Base-by-base conservation (phyloP, 2,329 filamentous ascomycete species). In the Fusarium domesticum region DNA sequence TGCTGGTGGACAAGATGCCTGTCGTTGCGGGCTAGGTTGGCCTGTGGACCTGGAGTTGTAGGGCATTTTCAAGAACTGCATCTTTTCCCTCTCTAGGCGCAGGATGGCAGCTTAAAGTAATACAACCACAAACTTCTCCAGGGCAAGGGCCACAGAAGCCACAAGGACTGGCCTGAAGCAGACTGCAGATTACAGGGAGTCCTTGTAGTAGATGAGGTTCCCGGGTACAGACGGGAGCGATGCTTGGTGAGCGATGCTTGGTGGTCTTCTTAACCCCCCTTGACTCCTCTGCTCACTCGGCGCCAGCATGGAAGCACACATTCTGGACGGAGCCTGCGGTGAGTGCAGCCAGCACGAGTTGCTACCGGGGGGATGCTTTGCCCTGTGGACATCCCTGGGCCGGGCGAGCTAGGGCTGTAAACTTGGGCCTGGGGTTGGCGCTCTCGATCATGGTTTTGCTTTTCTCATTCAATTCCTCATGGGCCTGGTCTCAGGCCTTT, bases 1-100 rank as follows among this genome's bases (percentile, higher is more conserved):
- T 28, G 43, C 46, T 51, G 45, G 46, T 40, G 46, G 35, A n/a
- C n/a, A n/a, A n/a, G n/a, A n/a, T 42, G 39, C 37, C 38, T 50
- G 47, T 37, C 43, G 39, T 35, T 38, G 36, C 39, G 43, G 35
- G 39, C 35, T 37, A 32, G 47, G 23, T 33, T 39, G 46, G 42
- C 46, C n/a, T n/a, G 32, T n/a, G n/a, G n/a, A n/a, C n/a, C 23
- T 28, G 23, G 20, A 28, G 23, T 28, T 28, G 23, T 28, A 28
- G 23, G 23, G 23, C 8, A 28, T 8, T 12, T 28, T 28, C 23
- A 28, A 28, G 23, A 12, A 8, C 23, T n/a, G n/a, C n/a, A n/a
- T n/a, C 23, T 28, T 12, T 11, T 28, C 23, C 14, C 11, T 8
- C 23, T 12, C 23, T 12, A 28, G 10, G 23, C 23, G 10, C 7